These are phyloP conservation scores for Ascobolus immersus DNA, from an alignment of 495 filamentous ascomycete genomes.

Conservation along the genomic window DNA sequence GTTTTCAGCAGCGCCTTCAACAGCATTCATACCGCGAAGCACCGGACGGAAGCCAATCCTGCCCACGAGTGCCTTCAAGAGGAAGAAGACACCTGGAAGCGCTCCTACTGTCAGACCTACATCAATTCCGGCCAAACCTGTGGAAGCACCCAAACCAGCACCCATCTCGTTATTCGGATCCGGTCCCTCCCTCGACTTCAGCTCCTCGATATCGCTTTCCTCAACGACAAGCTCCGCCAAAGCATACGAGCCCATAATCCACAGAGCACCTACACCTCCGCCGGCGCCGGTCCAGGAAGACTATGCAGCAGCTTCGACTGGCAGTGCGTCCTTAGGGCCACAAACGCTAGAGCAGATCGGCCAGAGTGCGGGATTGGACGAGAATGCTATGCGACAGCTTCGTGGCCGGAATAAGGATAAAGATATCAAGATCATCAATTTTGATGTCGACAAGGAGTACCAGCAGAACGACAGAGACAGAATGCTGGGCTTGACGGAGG, in stretches of 20 bases:
- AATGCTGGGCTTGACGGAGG: slow-evolving; percentile 10
- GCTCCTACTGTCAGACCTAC: not conserved
- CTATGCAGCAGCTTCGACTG: too few relatives aligned
- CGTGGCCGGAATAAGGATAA: slow-evolving; percentile 8
- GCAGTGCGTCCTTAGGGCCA: too few relatives aligned
- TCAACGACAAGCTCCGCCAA: not conserved
- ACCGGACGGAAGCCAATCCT: slow-evolving; percentile 14
- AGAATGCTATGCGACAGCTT: slow-evolving; percentile 17
- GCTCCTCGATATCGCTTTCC: too few relatives aligned
- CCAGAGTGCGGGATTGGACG: too few relatives aligned
- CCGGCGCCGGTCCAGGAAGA: too few relatives aligned
- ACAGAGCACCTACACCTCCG: too few relatives aligned
- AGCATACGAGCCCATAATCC: too few relatives aligned
- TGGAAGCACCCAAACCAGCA: too few relatives aligned
- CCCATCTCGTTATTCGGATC: slow-evolving; percentile 14
- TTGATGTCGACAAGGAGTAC: slow-evolving; percentile 16
- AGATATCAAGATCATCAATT: slow-evolving; percentile 13
- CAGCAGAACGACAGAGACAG: slow-evolving; percentile 14
- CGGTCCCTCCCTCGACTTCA: slow-evolving; percentile 4
- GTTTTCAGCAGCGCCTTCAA: slow-evolving; percentile 3
- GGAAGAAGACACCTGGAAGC: slow-evolving; percentile 3
- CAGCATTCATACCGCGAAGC: slow-evolving; percentile 13
- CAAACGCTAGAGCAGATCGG: too few relatives aligned
- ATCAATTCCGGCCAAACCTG: slow-evolving; percentile 7
- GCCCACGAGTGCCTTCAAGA: slow-evolving; percentile 12